phyloP scores from a whole-genome alignment of 768 basidiomycete genomes.

The Leucocoprinus sp. region DNA sequence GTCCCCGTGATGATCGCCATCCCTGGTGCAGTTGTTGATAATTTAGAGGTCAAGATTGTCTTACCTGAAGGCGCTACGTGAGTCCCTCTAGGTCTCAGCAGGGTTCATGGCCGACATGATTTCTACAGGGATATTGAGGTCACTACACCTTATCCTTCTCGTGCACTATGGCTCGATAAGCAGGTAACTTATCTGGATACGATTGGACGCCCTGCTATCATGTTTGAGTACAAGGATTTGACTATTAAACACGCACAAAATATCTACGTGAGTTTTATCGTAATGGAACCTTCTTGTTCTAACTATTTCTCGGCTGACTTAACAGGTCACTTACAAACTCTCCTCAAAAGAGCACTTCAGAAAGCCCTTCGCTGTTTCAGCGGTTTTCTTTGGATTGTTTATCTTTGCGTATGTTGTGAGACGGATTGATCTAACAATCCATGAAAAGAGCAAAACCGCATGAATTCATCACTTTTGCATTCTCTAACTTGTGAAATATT shows the following conservation, averaged over 20 bases:
- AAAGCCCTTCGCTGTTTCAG: constrained; percentile 76
- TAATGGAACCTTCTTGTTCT: not conserved
- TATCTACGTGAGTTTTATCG: constrained; percentile 62
- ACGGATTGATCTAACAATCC: constrained; percentile 40
- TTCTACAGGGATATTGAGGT: constrained; percentile 65
- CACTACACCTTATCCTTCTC: constrained; percentile 68
- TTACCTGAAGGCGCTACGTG: constrained; percentile 95
- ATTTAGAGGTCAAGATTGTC: constrained; percentile 72
- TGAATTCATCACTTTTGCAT: constrained; percentile 19
- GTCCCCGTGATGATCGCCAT: constrained; percentile 83
- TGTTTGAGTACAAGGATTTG: constrained; percentile 62
- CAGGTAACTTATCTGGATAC: constrained; percentile 91
- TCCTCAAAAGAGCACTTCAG: constrained; percentile 73
- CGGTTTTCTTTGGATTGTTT: constrained; percentile 65
- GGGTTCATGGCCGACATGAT: not conserved
- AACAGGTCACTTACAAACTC: constrained; percentile 84
- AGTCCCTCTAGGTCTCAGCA: constrained; percentile 24
- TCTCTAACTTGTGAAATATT: constrained; percentile 10
- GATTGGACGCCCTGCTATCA: constrained; percentile 73
- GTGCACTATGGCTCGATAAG: constrained; percentile 49
- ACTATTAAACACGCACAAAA: constrained; percentile 73
- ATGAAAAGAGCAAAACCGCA: constrained; percentile 31
- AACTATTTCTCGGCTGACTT: not conserved
- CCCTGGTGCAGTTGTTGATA: constrained; percentile 71
- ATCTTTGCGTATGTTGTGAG: constrained; percentile 33